Evolutionary conservation across 495 filamentous ascomycete genomes (phyloP), one percentile per base, ranked within the genome.

Genomic region (Chaetomium fimeti): DNA sequence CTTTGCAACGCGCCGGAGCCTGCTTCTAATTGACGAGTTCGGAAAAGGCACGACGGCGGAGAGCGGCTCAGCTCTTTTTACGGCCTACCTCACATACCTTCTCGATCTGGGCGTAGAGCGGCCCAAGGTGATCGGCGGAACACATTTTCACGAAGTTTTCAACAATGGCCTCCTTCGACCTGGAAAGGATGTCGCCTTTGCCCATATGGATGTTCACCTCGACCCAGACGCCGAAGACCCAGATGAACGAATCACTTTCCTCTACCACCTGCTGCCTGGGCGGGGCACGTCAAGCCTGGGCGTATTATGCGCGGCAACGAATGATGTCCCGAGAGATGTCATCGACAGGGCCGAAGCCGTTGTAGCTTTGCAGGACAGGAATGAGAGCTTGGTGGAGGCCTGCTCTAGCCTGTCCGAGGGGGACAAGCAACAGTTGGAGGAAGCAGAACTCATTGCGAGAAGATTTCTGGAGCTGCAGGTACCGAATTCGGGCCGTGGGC

Each of bases 61-160:
- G 64, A 89, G 94, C 77, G 94, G 94, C 24, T 89, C 92, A 5
- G 95, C 91, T 0, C 78, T 98, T n/a, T 87, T 91, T 55, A 88
- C 87, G 60, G 91, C 91, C 8, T 86, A 94, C 7, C 86, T 97
- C 43, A 83, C 90, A 66, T 81, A 96, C 73, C 84, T 97, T 28
- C 79, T 94, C 4, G 78, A 75, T 43, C 76, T 80, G 20, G 86
- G 80, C 3, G 62, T 75, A 3, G 79, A 88, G n/a, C 73, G 85
- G 47, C 92, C 95, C 0, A 96, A 91, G 74, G 87, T 97, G 43
- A 80, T 97, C 25, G 91, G 81, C 32, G 90, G 92, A 6, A 98
- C 95, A 0, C 95, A 98, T 71, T 97, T 95, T 66, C 92, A 97
- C 74, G 93, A 98, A 69, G 89, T 97, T 20, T 93, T 97, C 58